phyloP scores from a whole-genome alignment of 1,139 yeast genomes.

The Arxiozyma bovina region DNA sequence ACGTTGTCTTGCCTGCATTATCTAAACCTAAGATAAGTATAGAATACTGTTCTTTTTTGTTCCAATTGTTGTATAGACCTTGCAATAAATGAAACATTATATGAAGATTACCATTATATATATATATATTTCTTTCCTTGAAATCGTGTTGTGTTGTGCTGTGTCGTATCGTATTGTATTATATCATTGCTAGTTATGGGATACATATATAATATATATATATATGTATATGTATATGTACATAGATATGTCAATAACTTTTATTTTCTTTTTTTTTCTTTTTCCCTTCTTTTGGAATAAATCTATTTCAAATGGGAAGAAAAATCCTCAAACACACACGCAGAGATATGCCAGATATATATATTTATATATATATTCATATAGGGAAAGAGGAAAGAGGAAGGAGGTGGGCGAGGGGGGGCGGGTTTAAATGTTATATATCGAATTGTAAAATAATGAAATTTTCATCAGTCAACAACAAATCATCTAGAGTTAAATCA shows the following conservation, averaged over 20 bases:
- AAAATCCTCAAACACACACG: neutral
- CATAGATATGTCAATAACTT: too few species aligned
- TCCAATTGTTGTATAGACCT: slow-evolving; percentile 49
- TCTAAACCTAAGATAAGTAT: slow-evolving; percentile 82
- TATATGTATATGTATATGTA: too few species aligned
- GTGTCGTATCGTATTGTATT: too few species aligned
- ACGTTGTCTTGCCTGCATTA: slow-evolving; percentile 91
- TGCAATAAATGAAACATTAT: slow-evolving; percentile 58
- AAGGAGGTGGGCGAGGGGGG: too few species aligned
- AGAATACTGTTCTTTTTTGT: slow-evolving; percentile 57
- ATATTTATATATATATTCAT: neutral
- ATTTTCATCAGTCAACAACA: slow-evolving; percentile 22
- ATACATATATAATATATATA: too few species aligned
- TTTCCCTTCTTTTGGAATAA: neutral
- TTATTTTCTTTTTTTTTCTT: neutral
- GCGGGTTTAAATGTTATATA: slow-evolving; percentile 10
- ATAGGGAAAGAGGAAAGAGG: neutral
- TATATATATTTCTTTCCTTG: too few species aligned
- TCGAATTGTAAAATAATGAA: slow-evolving; percentile 27
- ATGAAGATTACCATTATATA: neutral
- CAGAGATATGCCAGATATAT: neutral
- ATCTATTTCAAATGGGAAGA: neutral
- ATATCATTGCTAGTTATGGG: too few species aligned
- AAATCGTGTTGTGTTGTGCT: too few species aligned
- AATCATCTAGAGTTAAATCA: slow-evolving; percentile 11